Evolutionary conservation across 2,329 filamentous ascomycete species (phyloP).

Genomic region (Alternaria ethzedia): DNA sequence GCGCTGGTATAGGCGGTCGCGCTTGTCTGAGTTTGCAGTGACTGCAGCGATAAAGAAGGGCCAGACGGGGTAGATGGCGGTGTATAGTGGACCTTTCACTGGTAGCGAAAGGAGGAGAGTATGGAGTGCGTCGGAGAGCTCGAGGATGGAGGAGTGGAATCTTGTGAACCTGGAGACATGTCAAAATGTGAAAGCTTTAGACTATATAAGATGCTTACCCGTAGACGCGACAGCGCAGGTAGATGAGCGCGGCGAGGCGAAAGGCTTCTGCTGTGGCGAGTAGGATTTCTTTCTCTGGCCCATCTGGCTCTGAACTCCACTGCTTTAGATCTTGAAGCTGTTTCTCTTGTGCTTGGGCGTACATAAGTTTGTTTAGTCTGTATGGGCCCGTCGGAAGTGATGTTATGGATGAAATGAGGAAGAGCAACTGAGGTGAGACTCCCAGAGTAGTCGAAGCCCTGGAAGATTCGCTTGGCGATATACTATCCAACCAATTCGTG

Average conservation of each 20-base stretch:
- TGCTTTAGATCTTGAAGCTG: slow-evolving; percentile 37
- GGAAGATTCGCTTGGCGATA: slow-evolving; percentile 26
- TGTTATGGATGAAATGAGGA: slow-evolving; percentile 38
- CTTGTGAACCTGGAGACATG: slow-evolving; percentile 31
- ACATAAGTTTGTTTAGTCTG: slow-evolving; percentile 25
- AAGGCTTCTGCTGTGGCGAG: slow-evolving; percentile 40
- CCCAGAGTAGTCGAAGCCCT: slow-evolving; percentile 34
- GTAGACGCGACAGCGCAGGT: slow-evolving; percentile 40
- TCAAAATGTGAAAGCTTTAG: background rate
- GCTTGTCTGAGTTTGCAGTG: slow-evolving; percentile 39
- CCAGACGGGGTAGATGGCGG: slow-evolving; percentile 43
- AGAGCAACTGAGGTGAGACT: slow-evolving; percentile 39
- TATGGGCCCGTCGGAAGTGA: slow-evolving; percentile 24
- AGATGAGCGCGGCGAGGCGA: slow-evolving; percentile 40
- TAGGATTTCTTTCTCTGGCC: slow-evolving; percentile 32
- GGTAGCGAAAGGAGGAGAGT: slow-evolving; percentile 33
- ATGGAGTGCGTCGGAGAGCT: slow-evolving; percentile 34
- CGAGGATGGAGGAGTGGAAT: slow-evolving; percentile 38
- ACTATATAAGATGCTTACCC: slow-evolving; percentile 23
- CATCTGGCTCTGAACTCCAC: slow-evolving; percentile 33
- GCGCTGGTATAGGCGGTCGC: slow-evolving; percentile 39
- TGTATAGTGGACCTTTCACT: slow-evolving; percentile 41
- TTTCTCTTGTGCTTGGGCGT: slow-evolving; percentile 33
- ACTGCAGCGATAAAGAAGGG: slow-evolving; percentile 43
- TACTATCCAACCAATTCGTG: slow-evolving; percentile 31